Evolutionary conservation across 495 filamentous ascomycete species (phyloP), one percentile per base, ranked within the genome.

Genomic region (Oidiodendron maius): DNA sequence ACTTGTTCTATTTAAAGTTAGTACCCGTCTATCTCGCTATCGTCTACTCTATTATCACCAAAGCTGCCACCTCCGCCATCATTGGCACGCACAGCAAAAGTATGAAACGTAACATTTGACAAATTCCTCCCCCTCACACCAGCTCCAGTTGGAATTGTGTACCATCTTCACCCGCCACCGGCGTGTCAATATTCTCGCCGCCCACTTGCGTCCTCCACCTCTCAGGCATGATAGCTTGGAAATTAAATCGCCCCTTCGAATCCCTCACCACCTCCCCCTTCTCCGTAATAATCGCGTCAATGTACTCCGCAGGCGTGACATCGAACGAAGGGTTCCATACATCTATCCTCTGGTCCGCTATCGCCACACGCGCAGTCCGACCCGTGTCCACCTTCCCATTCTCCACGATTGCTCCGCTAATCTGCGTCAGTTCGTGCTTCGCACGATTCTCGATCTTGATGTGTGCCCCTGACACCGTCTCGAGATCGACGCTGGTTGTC

Each of bases 301-400:
- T 95, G 22, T 96, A 70, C 37, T 75, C 73, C 24, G 82, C 71
- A 0, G 93, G 91, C 2, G 93, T 97, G 22, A 98, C 84, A 63
- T 98, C 93, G 59, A 98, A 98, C 16, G 89, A 84, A 22, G 94
- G 93, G 59, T 98, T 98, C 88, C 91, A 98, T 17, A 96, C 87
- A 37, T 71, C 70, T 37, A 95, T 93, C 2, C 79, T 77, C 53
- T 83, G 75, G 23, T 95, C 86, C 8, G 91, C 93, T 44, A 88
- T 91, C 36, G 79, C 77, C 15, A 98, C 77, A 21, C 82, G 81
- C 26, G 78, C 81, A n/a, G 81, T 73, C 38, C 70, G 63, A 26
- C 55, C 69, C 11, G 71, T 48, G 66, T 81, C 71, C 9, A 80
- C 64, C 17, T 54, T 67, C 4, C 71, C 71, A 38, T 74, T 67